Evolutionary conservation across 371 early-diverging fungal genomes (phyloP).

Genomic region (Mycotypha africana): DNA sequence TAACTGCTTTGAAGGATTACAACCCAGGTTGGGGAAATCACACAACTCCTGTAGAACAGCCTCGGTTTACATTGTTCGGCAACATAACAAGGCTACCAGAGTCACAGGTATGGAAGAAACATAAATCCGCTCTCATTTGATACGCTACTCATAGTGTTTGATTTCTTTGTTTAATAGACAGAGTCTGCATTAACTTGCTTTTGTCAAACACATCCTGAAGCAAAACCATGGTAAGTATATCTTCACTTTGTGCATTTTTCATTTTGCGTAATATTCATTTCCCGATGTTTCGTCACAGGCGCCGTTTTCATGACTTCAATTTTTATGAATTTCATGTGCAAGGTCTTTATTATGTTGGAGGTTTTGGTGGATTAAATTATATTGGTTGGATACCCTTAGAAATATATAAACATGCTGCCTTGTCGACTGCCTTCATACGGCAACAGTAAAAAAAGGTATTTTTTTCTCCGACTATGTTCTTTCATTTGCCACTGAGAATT

Average conservation of each 20-base stretch:
- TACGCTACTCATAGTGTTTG: too few species aligned
- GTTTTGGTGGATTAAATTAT: constrained; percentile 48
- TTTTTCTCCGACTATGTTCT: too few species aligned
- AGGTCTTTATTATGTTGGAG: constrained; percentile 50
- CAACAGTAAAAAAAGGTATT: too few species aligned
- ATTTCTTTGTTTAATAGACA: too few species aligned
- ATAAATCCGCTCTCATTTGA: too few species aligned
- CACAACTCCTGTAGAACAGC: constrained; percentile 38
- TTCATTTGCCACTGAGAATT: too few species aligned
- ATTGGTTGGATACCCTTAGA: constrained; percentile 38
- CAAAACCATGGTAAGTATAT: constrained; percentile 25
- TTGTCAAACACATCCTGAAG: constrained; percentile 38
- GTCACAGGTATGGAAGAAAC: constrained; percentile 22
- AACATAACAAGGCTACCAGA: constrained; percentile 24
- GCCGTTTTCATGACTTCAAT: constrained; percentile 42
- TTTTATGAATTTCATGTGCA: constrained; percentile 47
- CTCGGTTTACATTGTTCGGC: constrained; percentile 48
- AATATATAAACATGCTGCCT: constrained; percentile 20
- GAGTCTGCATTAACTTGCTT: constrained; percentile 28
- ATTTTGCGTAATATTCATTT: too few species aligned
- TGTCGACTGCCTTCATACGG: too few species aligned
- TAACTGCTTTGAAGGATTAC: constrained; percentile 29
- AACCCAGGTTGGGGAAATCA: constrained; percentile 19
- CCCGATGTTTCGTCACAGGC: too few species aligned
- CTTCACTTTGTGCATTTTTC: not conserved